A percentile compares a stretch with the other conserved stretches of the same genome.
Evolutionary conservation across 352 stramenopile genomes (phyloP).

Genomic region (Saprolegnia diclina): DNA sequence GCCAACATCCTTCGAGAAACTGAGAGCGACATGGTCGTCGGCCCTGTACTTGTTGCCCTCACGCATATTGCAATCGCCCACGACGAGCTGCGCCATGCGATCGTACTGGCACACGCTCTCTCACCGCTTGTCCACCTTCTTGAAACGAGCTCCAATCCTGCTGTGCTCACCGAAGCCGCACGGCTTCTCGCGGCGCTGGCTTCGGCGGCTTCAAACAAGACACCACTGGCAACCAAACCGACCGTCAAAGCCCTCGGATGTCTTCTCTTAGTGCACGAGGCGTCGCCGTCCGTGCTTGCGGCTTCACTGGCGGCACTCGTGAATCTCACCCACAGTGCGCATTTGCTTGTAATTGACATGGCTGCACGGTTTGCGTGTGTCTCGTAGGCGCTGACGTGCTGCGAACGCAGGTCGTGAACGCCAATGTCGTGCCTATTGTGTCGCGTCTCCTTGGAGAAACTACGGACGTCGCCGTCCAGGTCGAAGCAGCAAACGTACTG

Average conservation of each 20-base stretch:
- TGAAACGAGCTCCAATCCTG: constrained; percentile 41
- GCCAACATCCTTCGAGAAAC: constrained; percentile 49
- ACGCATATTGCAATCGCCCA: constrained; percentile 49
- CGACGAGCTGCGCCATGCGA: constrained; percentile 36
- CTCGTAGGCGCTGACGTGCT: constrained; percentile 60
- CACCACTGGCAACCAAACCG: constrained; percentile 57
- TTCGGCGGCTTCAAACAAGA: constrained; percentile 53
- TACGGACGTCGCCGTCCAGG: constrained; percentile 33
- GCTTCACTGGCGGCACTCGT: constrained; percentile 41
- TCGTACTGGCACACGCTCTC: constrained; percentile 46
- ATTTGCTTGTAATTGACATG: neutral
- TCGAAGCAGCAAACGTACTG: constrained; percentile 56
- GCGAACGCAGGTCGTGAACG: constrained; percentile 62
- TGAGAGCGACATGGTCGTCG: constrained; percentile 50
- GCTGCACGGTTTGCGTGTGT: neutral
- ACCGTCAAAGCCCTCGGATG: constrained; percentile 38
- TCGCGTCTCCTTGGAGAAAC: constrained; percentile 52
- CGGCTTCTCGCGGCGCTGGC: constrained; percentile 54
- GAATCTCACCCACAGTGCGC: constrained; percentile 61
- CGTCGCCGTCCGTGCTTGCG: constrained; percentile 31
- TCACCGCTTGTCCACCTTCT: constrained; percentile 50
- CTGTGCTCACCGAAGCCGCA: constrained; percentile 48
- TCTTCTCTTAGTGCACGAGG: constrained; percentile 4
- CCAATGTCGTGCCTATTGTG: constrained; percentile 38
- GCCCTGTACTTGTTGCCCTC: constrained; percentile 61